phyloP scores from a whole-genome alignment of 108 stramenopile genomes.

The Heterococcus sp. region DNA sequence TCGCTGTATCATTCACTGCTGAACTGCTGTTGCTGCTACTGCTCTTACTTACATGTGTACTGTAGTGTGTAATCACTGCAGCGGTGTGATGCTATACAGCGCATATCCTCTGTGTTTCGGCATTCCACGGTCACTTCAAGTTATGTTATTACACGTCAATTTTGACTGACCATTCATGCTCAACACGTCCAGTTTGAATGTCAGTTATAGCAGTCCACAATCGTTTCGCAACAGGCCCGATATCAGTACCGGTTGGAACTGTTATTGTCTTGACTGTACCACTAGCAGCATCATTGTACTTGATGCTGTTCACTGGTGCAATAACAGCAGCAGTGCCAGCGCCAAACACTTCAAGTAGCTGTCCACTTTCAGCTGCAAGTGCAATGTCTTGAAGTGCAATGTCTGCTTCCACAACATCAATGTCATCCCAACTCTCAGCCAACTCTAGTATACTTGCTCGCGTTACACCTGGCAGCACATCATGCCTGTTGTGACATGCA shows the following conservation, averaged over 20 bases:
- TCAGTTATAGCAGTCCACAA: slow-evolving; percentile 78
- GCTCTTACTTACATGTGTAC: no score
- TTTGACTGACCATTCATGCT: slow-evolving; percentile 51
- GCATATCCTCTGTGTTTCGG: no score
- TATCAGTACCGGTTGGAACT: slow-evolving; percentile 62
- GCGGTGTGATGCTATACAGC: no score
- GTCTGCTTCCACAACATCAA: slow-evolving; percentile 52
- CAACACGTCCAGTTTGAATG: slow-evolving; percentile 66
- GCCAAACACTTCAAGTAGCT: slow-evolving; percentile 90
- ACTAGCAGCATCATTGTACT: slow-evolving; percentile 53
- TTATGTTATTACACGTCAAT: no score
- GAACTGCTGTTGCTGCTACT: no score
- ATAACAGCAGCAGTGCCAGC: slow-evolving; percentile 91
- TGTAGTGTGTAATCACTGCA: no score
- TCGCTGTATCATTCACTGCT: no score
- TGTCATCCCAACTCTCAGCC: slow-evolving; percentile 59
- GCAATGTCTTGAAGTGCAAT: slow-evolving; percentile 60
- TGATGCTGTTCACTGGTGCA: slow-evolving; percentile 73
- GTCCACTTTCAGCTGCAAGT: slow-evolving; percentile 64
- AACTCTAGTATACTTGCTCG: slow-evolving; percentile 72
- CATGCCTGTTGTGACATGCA: slow-evolving; percentile 74
- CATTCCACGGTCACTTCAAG: no score
- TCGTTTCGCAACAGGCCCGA: slow-evolving; percentile 74
- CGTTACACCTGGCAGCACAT: slow-evolving; percentile 89
- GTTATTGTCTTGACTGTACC: not conserved